Conservation (phyloP, 768 basidiomycete genomes). For the Lentinula raphanica region DNA sequence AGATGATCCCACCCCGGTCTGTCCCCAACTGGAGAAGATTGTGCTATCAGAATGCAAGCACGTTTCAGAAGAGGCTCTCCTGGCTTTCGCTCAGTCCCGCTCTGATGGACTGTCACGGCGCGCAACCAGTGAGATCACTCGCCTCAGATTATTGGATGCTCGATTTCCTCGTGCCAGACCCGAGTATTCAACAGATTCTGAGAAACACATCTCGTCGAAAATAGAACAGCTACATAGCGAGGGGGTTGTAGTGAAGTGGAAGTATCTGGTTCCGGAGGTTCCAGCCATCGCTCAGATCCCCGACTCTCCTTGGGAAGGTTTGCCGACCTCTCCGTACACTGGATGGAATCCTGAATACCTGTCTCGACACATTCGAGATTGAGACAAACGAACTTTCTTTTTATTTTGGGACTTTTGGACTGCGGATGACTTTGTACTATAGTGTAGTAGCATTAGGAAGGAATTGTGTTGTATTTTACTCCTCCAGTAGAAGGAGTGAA, state of each 20-base stretch:
- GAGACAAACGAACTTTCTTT: not conserved
- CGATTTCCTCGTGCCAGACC: not conserved
- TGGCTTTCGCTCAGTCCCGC: constrained; percentile 1
- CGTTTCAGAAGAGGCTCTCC: not conserved
- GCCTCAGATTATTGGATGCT: not conserved
- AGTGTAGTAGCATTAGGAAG: not conserved
- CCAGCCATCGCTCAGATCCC: not conserved
- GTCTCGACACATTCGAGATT: not conserved
- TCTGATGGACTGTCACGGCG: not conserved
- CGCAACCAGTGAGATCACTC: not conserved
- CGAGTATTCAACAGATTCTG: not conserved
- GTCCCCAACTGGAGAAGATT: constrained; percentile 2
- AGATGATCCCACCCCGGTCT: not conserved
- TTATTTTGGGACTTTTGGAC: not conserved
- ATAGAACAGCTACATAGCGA: not conserved
- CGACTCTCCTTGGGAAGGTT: constrained; percentile 2
- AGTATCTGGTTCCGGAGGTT: not conserved
- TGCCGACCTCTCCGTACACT: not conserved
- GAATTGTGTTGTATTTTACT: not conserved
- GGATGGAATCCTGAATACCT: not conserved
- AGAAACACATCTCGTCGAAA: not conserved
- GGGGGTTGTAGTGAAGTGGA: constrained; percentile 2
- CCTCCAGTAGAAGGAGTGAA: not conserved
- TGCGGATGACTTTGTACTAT: not conserved
- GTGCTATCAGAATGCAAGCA: not conserved